phyloP scores from a whole-genome alignment of 2,329 filamentous ascomycete species.

The Alternaria gaisen region DNA sequence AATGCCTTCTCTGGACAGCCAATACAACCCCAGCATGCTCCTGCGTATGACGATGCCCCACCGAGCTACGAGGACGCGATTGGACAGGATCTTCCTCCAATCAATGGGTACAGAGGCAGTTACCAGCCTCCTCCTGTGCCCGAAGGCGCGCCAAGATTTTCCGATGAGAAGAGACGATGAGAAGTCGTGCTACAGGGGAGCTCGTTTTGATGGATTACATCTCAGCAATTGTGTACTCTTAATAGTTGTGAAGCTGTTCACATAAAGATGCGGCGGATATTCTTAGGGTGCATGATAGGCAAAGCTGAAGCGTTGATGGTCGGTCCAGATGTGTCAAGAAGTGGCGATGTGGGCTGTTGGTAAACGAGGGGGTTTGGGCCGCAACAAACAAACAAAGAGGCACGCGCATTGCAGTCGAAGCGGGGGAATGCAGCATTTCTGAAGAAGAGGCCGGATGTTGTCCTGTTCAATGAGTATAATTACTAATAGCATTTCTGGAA shows the following conservation, averaged over 20 bases:
- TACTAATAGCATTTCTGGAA: slow-evolving; percentile 25
- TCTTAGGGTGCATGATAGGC: too few species aligned
- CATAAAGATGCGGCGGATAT: not conserved
- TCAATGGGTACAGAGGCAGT: slow-evolving; percentile 74
- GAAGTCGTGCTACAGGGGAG: not conserved
- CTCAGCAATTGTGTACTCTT: not conserved
- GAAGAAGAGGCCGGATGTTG: slow-evolving; percentile 16
- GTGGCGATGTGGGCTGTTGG: not conserved
- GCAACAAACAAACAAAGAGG: not conserved
- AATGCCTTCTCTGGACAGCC: slow-evolving; percentile 33
- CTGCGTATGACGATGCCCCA: slow-evolving; percentile 76
- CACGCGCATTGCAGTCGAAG: slow-evolving; percentile 2
- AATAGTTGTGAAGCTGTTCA: not conserved
- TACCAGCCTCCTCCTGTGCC: slow-evolving; percentile 61
- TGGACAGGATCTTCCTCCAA: slow-evolving; percentile 77
- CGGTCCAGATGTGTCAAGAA: not conserved
- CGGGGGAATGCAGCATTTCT: slow-evolving; percentile 18
- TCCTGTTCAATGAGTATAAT: slow-evolving; percentile 30
- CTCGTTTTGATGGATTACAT: not conserved
- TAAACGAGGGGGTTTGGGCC: slow-evolving; percentile 11
- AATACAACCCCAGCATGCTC: slow-evolving; percentile 42
- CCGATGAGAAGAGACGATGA: slow-evolving; percentile 50
- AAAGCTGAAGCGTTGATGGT: slow-evolving; percentile 1
- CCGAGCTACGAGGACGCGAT: slow-evolving; percentile 95
- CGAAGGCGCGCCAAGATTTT: slow-evolving; percentile 48